Evolutionary conservation across 306 rosid genomes (phyloP), one percentile per base, ranked within the genome.

Genomic region (Comarum palustre): DNA sequence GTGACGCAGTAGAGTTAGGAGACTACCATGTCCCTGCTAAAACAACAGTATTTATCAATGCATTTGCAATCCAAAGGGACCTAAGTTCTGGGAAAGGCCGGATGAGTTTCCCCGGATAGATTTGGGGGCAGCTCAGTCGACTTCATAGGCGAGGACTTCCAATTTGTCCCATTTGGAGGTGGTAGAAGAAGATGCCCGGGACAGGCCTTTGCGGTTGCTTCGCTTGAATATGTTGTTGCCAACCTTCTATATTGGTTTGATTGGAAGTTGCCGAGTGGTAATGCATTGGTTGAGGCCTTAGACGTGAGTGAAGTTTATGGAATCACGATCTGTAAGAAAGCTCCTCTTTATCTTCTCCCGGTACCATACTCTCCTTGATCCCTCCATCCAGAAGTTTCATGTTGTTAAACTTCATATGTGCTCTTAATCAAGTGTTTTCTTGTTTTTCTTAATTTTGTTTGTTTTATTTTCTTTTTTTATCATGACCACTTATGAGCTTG

Each of bases 11-110:
- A 0, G 65, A 86, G 22, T 0, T 87, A 0, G 82, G 71, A 29
- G 96, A 84, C 2, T 87, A 89, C 27, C 64, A 78, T 0, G 72
- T 92, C 76, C 86, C 82, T 0, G 16, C 82, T 2, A 66, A 79
- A 69, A 68, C 92, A 42, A 60, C 2, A 13, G 84, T 90, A 0
- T 46, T 69, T 8, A 42, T 88, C 9, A 88, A 86, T 48, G 72
- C 22, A n/a, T 88, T 90, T 91, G 75, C 84, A 36, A 86, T 90
- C 3, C 88, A 81, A 8, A 78, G 81, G 50, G 82, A 81, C 22
- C 86, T 4, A 32, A 17, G 36, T 8, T 72, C 2, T 84, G 88
- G 87, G 81, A 75, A 0, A 80, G 2, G 1, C 81, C 87, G 1
- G 75, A 78, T 3, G 79, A 81, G 38, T 84, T 82, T 66, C 2